phyloP scores from a whole-genome alignment of 2,329 filamentous ascomycete genomes.

The Trichoderma guizhouense region DNA sequence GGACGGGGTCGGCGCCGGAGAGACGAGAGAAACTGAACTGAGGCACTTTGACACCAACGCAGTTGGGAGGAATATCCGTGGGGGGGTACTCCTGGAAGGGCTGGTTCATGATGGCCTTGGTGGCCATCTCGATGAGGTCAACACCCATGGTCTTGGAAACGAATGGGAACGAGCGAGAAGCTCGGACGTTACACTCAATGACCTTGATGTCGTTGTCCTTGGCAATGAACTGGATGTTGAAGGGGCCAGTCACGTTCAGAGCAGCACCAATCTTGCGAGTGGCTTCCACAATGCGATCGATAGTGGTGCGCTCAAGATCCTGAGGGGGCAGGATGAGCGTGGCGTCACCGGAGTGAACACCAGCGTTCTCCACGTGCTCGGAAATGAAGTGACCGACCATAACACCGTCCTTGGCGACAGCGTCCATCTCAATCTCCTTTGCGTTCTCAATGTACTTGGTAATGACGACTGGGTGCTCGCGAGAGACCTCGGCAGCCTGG shows the following conservation, averaged over 20 bases:
- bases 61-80: constrained; percentile 70
- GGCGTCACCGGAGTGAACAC: constrained; percentile 96
- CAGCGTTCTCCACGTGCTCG: constrained; percentile 97
- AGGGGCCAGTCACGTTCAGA: constrained; percentile 92
- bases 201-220: constrained; percentile 99
- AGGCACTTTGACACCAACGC: constrained; percentile 95
- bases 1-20: constrained; percentile 90
- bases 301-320: constrained; percentile 85
- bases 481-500: constrained; percentile 89
- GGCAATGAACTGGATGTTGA: constrained; percentile 99
- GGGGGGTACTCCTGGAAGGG: constrained; percentile 80
- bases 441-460: constrained; percentile 99
- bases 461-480: constrained; percentile 95
- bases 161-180: constrained; percentile 94
- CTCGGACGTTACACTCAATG: constrained; percentile 97
- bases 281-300: constrained; percentile 87
- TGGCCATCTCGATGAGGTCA: constrained; percentile 97
- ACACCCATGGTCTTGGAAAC: constrained; percentile 98
- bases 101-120: constrained; percentile 88
- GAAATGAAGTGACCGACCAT: constrained; percentile 96
- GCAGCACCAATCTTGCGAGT: constrained; percentile 93
- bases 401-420: constrained; percentile 83
- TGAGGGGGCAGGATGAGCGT: constrained; percentile 93
- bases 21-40: constrained; percentile 99
- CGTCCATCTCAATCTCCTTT: constrained; percentile 99